phyloP scores from a whole-genome alignment of 2,329 filamentous ascomycete species.

The Calonectria montana region DNA sequence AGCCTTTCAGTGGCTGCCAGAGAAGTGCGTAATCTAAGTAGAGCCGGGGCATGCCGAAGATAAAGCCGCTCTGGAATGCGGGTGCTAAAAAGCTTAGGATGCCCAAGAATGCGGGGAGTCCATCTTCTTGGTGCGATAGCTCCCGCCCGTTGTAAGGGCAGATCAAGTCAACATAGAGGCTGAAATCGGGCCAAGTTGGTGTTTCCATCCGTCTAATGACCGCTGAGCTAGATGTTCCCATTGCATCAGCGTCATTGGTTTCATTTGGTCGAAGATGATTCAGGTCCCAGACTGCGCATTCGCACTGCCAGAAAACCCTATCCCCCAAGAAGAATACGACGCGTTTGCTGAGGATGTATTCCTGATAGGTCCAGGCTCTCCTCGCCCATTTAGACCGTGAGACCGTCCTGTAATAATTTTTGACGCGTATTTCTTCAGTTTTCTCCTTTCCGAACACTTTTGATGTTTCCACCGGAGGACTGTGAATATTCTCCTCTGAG shows the following conservation, averaged over 20 bases:
- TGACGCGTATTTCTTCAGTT: not conserved
- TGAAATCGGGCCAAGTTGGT: not conserved
- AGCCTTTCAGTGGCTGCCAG: not conserved
- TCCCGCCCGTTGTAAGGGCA: not conserved
- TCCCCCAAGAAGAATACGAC: not conserved
- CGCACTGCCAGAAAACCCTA: not conserved
- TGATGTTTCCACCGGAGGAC: too few species aligned
- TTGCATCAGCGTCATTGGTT: not conserved
- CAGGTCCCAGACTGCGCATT: not conserved
- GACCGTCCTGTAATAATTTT: not conserved
- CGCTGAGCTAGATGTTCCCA: not conserved
- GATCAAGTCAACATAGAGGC: not conserved
- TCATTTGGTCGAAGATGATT: not conserved
- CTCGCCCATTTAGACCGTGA: not conserved
- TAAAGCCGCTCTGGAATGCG: not conserved
- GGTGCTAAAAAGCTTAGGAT: not conserved
- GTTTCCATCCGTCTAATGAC: not conserved
- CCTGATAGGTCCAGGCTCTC: not conserved
- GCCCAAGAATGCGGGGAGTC: not conserved
- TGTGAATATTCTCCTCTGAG: too few species aligned
- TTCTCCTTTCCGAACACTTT: too few species aligned
- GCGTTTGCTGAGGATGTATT: not conserved
- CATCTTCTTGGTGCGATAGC: not conserved
- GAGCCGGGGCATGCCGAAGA: not conserved
- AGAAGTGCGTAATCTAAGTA: not conserved